A percentile compares a stretch with the other conserved stretches of the same genome.
These are phyloP conservation scores for Alternaria gansuensis DNA, from an alignment of 2,329 filamentous ascomycete species.

Conservation along the genomic window DNA sequence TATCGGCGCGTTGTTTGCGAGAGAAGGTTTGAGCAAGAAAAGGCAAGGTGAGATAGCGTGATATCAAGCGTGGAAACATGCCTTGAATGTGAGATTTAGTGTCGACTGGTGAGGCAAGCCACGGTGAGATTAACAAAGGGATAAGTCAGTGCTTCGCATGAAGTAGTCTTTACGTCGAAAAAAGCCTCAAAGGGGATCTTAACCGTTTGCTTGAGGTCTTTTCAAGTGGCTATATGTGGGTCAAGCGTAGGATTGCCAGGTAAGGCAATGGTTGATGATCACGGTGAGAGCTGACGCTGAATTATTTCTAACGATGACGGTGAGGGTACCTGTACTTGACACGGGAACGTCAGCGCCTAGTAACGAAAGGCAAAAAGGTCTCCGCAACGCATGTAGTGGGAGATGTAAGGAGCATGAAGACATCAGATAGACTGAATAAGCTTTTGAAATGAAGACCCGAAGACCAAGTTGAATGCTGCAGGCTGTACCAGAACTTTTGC, in stretches of 20 bases:
- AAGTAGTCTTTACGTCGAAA: not conserved
- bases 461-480: not conserved
- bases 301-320: not conserved
- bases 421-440: not conserved
- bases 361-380: not conserved
- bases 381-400: too few relatives aligned
- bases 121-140: not conserved
- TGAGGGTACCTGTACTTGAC: not conserved
- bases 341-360: not conserved
- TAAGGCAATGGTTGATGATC: not conserved
- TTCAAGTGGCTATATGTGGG: not conserved
- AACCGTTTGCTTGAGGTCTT: not conserved
- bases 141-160: not conserved
- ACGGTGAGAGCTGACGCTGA: not conserved
- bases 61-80: slow-evolving; percentile 7
- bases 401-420: not conserved
- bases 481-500: not conserved
- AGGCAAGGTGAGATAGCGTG: not conserved
- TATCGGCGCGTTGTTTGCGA: not conserved
- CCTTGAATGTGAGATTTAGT: not conserved
- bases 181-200: not conserved
- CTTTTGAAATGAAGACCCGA: not conserved
- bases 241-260: not conserved
- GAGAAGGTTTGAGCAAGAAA: slow-evolving; percentile 1
- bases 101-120: not conserved